phyloP scores from a whole-genome alignment of 176 grass and related monocot genomes.

The Secale cereale region DNA sequence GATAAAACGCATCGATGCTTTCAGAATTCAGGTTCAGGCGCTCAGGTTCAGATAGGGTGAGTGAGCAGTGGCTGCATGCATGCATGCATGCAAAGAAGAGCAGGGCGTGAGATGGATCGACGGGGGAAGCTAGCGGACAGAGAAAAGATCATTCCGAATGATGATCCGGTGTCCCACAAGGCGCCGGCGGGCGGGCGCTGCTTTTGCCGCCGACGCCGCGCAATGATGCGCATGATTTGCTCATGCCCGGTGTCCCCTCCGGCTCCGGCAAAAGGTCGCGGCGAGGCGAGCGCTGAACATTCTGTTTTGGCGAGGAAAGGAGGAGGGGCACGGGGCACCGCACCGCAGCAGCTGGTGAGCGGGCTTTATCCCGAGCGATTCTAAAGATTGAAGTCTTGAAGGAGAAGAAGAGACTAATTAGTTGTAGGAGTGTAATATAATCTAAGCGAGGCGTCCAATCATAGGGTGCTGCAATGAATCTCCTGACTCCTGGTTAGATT shows the following conservation, averaged over 20 bases:
- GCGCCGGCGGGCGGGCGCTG: constrained; percentile 26
- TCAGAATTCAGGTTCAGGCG: constrained; percentile 11
- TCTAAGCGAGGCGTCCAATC: constrained; percentile 11
- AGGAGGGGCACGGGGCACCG: background rate
- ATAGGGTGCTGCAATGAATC: background rate
- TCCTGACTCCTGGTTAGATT: background rate
- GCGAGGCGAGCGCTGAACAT: background rate
- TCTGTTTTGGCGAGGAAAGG: constrained; percentile 26
- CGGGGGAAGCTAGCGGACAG: constrained; percentile 16
- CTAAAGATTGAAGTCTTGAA: background rate
- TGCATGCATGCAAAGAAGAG: background rate
- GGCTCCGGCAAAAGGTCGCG: constrained; percentile 32
- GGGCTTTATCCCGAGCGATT: constrained; percentile 24
- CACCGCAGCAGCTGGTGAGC: background rate
- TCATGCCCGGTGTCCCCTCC: constrained; percentile 27
- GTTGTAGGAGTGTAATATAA: background rate
- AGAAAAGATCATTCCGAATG: constrained; percentile 7
- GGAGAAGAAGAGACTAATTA: background rate
- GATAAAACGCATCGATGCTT: background rate
- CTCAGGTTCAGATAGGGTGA: background rate
- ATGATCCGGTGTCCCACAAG: constrained; percentile 45
- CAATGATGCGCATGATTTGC: constrained; percentile 31
- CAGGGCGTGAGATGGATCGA: background rate
- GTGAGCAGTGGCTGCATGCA: background rate
- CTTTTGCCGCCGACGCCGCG: constrained; percentile 18